Evolutionary conservation across 2,329 filamentous ascomycete species (phyloP).

Genomic region (Colletotrichum chrysophilum): DNA sequence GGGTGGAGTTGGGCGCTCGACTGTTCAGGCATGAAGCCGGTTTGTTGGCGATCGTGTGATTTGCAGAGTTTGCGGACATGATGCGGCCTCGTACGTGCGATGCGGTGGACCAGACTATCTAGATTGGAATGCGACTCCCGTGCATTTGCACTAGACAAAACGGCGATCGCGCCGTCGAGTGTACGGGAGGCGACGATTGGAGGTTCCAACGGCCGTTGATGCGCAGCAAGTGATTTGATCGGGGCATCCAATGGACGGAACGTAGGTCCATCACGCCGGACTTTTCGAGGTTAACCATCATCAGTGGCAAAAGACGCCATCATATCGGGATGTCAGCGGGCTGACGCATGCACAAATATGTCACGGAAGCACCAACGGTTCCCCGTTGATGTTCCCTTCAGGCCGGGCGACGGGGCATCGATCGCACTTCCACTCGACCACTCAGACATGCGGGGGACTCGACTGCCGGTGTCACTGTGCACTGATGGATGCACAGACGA

Average conservation of each 20-base stretch:
- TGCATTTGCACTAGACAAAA: background rate
- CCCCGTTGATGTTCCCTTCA: background rate
- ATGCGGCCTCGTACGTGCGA: background rate
- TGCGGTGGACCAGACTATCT: background rate
- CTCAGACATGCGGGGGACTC: background rate
- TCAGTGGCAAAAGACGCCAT: background rate
- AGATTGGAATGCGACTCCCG: background rate
- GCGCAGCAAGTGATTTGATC: background rate
- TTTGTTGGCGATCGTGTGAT: background rate
- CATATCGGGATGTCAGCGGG: background rate
- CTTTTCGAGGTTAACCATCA: background rate
- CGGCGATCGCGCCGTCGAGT: background rate
- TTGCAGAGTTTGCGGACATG: background rate
- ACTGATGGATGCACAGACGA: background rate
- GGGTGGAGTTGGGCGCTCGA: background rate
- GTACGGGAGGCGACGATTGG: background rate
- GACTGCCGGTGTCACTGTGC: background rate
- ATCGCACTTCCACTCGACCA: background rate
- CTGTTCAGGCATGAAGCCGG: background rate
- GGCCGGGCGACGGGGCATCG: background rate
- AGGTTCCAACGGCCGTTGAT: too few relatives aligned
- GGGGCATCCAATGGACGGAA: background rate
- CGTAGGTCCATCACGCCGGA: background rate
- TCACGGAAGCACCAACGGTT: background rate
- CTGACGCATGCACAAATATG: background rate